phyloP scores from a whole-genome alignment of 352 stramenopile genomes.

The Thalassiosira hispida region DNA sequence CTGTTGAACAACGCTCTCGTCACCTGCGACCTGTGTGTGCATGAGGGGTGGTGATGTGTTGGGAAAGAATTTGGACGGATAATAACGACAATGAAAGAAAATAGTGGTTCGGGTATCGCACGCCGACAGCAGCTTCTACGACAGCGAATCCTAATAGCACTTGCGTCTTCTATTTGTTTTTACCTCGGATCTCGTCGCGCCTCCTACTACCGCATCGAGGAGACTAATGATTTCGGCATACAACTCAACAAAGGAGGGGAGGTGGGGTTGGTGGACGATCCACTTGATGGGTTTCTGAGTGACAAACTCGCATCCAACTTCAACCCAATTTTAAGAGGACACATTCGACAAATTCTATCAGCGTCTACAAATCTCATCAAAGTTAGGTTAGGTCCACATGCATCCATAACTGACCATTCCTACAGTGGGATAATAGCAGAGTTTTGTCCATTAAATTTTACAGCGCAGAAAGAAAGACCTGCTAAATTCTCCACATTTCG shows the following conservation, averaged over 20 bases:
- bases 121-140: not conserved
- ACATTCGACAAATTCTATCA: constrained; percentile 29
- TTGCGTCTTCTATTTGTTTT: not conserved
- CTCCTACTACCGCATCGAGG: not conserved
- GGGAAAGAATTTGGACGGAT: too few relatives aligned
- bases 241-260: not conserved
- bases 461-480: constrained; percentile 57
- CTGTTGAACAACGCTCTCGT: too few relatives aligned
- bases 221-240: not conserved
- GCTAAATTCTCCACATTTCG: constrained; percentile 72
- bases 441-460: constrained; percentile 70
- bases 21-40: too few relatives aligned
- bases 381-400: constrained; percentile 14
- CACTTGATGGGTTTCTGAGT: constrained; percentile 4
- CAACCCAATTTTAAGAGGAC: constrained; percentile 1
- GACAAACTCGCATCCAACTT: constrained; percentile 11
- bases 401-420: constrained; percentile 23
- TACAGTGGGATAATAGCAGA: constrained; percentile 38
- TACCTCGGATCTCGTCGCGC: not conserved
- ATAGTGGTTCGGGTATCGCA: not conserved
- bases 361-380: constrained; percentile 37
- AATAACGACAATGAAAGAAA: too few relatives aligned
- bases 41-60: too few relatives aligned
- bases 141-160: not conserved
- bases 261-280: not conserved